A percentile compares a stretch with the other conserved stretches of the same genome.
These are phyloP conservation scores for Leccinum arenicola DNA, from an alignment of 768 basidiomycete genomes.

Conservation along the genomic window DNA sequence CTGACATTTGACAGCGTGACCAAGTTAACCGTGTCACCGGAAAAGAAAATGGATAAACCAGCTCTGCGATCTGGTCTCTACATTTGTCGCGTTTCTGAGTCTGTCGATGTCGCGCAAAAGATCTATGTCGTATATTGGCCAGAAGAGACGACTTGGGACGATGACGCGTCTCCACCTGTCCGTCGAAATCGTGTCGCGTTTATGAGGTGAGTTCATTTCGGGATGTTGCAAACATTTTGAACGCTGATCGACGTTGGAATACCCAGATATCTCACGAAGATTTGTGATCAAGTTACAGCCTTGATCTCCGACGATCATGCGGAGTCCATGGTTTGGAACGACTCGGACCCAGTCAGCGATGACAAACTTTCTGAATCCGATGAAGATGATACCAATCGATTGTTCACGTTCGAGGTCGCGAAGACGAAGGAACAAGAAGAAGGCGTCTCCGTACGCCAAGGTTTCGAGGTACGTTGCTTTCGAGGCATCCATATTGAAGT, in stretches of 20 bases:
- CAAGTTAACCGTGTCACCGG: slow-evolving; percentile 6
- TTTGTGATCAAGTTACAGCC: slow-evolving; percentile 51
- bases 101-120: slow-evolving; percentile 11
- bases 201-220: slow-evolving; percentile 43
- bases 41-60: slow-evolving; percentile 10
- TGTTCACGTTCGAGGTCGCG: slow-evolving; percentile 55
- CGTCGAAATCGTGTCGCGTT: slow-evolving; percentile 55
- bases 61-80: slow-evolving; percentile 54
- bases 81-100: slow-evolving; percentile 29
- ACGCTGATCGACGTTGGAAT: neutral
- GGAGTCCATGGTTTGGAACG: slow-evolving; percentile 42
- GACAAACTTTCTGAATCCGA: slow-evolving; percentile 28
- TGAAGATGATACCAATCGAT: slow-evolving; percentile 43
- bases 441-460: slow-evolving; percentile 39
- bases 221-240: neutral
- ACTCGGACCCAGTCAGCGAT: slow-evolving; percentile 23
- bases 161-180: slow-evolving; percentile 45
- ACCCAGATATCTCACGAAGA: slow-evolving; percentile 55
- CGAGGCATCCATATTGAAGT: neutral
- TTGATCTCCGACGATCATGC: slow-evolving; percentile 49
- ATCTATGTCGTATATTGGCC: slow-evolving; percentile 61
- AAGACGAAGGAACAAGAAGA: slow-evolving; percentile 61
- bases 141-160: slow-evolving; percentile 56
- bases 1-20: neutral
- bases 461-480: slow-evolving; percentile 40